Evolutionary conservation across 768 basidiomycete genomes (phyloP), one percentile per base, ranked within the genome.

Genomic region (Mrakia gelida): DNA sequence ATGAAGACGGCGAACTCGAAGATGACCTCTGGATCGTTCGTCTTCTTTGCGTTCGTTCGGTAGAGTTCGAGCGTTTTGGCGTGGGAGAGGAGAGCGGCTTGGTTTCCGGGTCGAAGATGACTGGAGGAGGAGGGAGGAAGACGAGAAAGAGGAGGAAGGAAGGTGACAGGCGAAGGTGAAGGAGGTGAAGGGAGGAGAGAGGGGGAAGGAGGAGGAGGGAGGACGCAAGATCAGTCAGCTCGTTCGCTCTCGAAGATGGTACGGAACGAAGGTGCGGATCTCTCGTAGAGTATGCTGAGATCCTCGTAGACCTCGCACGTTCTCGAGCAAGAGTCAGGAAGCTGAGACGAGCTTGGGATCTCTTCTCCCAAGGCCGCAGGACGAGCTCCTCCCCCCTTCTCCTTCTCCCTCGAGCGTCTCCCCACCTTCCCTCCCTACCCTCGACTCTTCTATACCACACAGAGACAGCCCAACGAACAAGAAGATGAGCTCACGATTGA

Each of bases 1-100:
- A 98, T 95, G 88, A 98, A 98, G 13, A 95, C 93, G 59, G 96
- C 94, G 81, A 99, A 98, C 84, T 99, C 97, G 87, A 95, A 98
- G 84, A 96, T 95, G 76, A 98, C 87, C 82, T 98, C 94, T 0
- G 96, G 95, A 84, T 98, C 94, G 86, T 97, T 94, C 0, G 95
- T 97, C 86, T 98, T 98, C 87, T 96, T 97, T 45, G 96, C 97
- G 85, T 99, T 99, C 63, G 91, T 90, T 68, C 97, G 92, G 87
- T 99, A 99, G 80, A 97, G 90, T 84, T 98, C 95, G 79, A 99
- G 90, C 2, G 97, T 98, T 78, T 92, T 92, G 85, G 95, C 94
- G 84, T 98, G 92, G 0, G 94, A 95, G 81, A 98, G 91, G 18
- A 98, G 89, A 9, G 94, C 90, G 5, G 95, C 97, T 81, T 94